phyloP scores from a whole-genome alignment of 805 yeast genomes.

The Lipomyces sp. region DNA sequence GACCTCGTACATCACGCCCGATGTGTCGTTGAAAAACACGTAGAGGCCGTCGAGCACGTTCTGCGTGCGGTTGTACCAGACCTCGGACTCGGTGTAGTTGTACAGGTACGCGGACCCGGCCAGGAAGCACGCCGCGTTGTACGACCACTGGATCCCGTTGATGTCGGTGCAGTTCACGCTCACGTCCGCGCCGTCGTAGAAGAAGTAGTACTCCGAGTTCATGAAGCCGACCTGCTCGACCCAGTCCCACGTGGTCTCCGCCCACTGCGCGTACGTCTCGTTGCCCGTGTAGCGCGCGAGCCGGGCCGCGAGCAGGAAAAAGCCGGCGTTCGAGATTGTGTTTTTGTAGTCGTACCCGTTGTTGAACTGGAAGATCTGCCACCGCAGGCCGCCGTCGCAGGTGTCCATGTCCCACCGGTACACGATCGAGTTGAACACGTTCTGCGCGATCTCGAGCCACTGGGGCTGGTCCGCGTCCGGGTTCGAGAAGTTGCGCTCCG shows the following conservation, averaged over 20 bases:
- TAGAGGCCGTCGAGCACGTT: constrained; percentile 53
- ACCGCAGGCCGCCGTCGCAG: constrained; percentile 88
- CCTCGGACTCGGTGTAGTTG: constrained; percentile 61
- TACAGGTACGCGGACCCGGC: constrained; percentile 79
- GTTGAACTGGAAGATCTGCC: constrained; percentile 97
- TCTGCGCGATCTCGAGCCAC: constrained; percentile 84
- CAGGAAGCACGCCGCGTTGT: constrained; percentile 75
- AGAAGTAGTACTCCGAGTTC: constrained; percentile 31
- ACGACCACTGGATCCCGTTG: constrained; percentile 73
- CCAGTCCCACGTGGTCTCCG: constrained; percentile 74
- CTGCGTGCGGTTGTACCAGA: constrained; percentile 64
- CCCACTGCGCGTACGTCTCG: constrained; percentile 65
- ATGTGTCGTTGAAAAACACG: constrained; percentile 45
- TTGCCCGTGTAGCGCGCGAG: constrained; percentile 75
- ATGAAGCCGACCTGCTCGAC: constrained; percentile 48
- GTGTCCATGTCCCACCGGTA: constrained; percentile 71
- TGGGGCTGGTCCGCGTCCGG: constrained; percentile 58
- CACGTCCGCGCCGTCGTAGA: constrained; percentile 52
- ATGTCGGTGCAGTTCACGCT: constrained; percentile 59
- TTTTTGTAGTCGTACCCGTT: constrained; percentile 91
- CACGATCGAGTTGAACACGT: constrained; percentile 87
- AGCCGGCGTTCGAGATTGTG: constrained; percentile 75
- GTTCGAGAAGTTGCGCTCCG: constrained; percentile 79
- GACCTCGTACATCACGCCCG: constrained; percentile 67
- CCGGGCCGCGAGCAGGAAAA: constrained; percentile 78